Percentiles rank a stretch among this genome's conserved stretches.
phyloP scores from a whole-genome alignment of 2,329 filamentous ascomycete species.

The Alternaria solani region DNA sequence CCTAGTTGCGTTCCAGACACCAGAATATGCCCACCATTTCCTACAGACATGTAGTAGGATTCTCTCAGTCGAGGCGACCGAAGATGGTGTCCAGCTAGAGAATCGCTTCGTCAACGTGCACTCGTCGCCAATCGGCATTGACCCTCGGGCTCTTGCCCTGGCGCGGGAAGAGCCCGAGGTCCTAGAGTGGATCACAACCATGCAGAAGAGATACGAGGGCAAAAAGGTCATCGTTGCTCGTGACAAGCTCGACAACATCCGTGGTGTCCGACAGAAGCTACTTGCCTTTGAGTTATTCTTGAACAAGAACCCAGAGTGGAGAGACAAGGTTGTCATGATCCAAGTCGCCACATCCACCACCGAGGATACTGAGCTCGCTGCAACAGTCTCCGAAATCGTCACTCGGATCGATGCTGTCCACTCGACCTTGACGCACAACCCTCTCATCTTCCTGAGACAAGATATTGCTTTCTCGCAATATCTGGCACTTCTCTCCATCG shows the following conservation, averaged over 20 bases:
- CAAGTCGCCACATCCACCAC: slow-evolving; percentile 92
- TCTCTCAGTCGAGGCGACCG: slow-evolving; percentile 86
- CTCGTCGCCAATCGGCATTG: slow-evolving; percentile 87
- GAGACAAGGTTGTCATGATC: slow-evolving; percentile 85
- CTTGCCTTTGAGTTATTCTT: slow-evolving; percentile 92
- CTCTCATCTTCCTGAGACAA: slow-evolving; percentile 91
- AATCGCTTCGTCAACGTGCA: slow-evolving; percentile 92
- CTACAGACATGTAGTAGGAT: slow-evolving; percentile 93
- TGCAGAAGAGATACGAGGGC: slow-evolving; percentile 83
- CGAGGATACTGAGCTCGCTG: slow-evolving; percentile 86
- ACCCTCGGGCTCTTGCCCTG: slow-evolving; percentile 76
- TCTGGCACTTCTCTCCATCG: slow-evolving; percentile 86
- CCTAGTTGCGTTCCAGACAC: slow-evolving; percentile 90
- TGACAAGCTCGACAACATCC: slow-evolving; percentile 92
- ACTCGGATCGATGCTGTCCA: slow-evolving; percentile 92
- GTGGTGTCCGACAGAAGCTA: slow-evolving; percentile 92
- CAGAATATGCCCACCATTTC: slow-evolving; percentile 93
- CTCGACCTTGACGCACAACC: slow-evolving; percentile 90
- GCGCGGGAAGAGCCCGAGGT: slow-evolving; percentile 78
- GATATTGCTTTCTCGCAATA: slow-evolving; percentile 94
- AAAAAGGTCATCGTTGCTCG: slow-evolving; percentile 92
- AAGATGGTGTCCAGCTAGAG: slow-evolving; percentile 87
- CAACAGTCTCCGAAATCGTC: slow-evolving; percentile 90
- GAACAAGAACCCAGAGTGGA: slow-evolving; percentile 91
- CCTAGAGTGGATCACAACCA: slow-evolving; percentile 77